These are phyloP conservation scores for Rehmannia glutinosa DNA, from an alignment of 257 asterid genomes.

Conservation along the genomic window DNA sequence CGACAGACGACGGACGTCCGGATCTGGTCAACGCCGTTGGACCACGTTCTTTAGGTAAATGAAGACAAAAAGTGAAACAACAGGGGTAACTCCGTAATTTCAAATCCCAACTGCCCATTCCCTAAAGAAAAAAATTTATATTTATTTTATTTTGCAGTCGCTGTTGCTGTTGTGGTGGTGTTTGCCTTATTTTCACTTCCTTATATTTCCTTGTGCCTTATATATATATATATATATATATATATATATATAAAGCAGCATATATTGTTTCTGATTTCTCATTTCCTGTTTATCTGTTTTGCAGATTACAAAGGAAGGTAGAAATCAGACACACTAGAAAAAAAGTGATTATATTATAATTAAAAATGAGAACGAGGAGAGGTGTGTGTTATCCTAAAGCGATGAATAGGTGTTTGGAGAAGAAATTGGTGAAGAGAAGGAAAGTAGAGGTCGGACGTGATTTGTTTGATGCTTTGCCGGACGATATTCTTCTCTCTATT, in stretches of 20 bases:
- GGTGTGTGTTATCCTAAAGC: slow-evolving; percentile 47
- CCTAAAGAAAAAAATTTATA: background rate
- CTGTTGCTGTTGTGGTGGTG: slow-evolving; percentile 20
- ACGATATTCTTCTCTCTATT: slow-evolving; percentile 59
- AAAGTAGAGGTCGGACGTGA: too few species aligned
- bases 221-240: background rate
- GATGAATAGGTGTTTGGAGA: slow-evolving; percentile 21
- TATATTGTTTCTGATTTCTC: slow-evolving; percentile 5
- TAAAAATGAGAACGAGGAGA: slow-evolving; percentile 67
- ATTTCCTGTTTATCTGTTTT: slow-evolving; percentile 19
- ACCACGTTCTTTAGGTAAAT: slow-evolving; percentile 30
- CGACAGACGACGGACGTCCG: too few species aligned
- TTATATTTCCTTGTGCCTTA: too few species aligned
- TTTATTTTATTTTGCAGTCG: slow-evolving; percentile 8
- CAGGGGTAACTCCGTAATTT: slow-evolving; percentile 34
- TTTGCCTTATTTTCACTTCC: too few species aligned
- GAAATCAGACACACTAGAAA: slow-evolving; percentile 7
- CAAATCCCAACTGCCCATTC: background rate
- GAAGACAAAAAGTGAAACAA: background rate
- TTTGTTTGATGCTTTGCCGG: slow-evolving; percentile 68
- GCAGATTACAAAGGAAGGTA: background rate
- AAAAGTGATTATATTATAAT: too few species aligned
- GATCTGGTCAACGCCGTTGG: slow-evolving; percentile 68
- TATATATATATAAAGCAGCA: slow-evolving; percentile 19
- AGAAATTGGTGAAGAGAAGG: too few species aligned